A percentile compares a stretch with the other conserved stretches of the same genome.
Evolutionary conservation across 768 basidiomycete species (phyloP).

Genomic region (Fibroporia radiculosa): DNA sequence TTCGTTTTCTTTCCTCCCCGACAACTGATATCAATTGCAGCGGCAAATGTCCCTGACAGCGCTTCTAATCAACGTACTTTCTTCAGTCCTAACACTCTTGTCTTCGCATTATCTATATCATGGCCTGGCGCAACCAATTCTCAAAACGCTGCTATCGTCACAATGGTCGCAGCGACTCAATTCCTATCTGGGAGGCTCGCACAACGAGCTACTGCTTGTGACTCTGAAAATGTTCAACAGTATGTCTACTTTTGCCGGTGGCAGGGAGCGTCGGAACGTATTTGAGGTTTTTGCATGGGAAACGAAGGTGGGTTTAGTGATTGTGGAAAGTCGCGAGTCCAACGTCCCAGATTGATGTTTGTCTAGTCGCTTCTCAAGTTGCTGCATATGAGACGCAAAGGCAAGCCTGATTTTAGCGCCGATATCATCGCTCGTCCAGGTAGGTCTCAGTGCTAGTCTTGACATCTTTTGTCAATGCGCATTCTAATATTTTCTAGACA

Average conservation of each 20-base stretch:
- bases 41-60: constrained; percentile 37
- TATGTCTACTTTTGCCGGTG: constrained; percentile 58
- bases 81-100: constrained; percentile 53
- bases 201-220: constrained; percentile 59
- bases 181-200: constrained; percentile 50
- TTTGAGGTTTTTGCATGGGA: constrained; percentile 76
- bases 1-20: neutral
- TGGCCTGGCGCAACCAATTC: constrained; percentile 49
- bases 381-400: constrained; percentile 61
- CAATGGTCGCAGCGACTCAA: constrained; percentile 51
- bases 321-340: neutral
- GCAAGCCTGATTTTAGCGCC: constrained; percentile 29
- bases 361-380: constrained; percentile 57
- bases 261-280: constrained; percentile 52
- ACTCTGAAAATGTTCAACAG: constrained; percentile 57
- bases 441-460: constrained; percentile 24
- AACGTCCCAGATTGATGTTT: neutral
- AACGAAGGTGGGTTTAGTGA: constrained; percentile 46
- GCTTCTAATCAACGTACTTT: constrained; percentile 43
- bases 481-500: constrained; percentile 63
- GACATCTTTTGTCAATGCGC: neutral
- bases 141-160: constrained; percentile 51
- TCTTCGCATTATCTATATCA: constrained; percentile 68
- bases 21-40: constrained; percentile 18
- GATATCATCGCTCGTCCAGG: constrained; percentile 51